phyloP scores from a whole-genome alignment of 441 rosid genomes.

The Manihot esculenta region DNA sequence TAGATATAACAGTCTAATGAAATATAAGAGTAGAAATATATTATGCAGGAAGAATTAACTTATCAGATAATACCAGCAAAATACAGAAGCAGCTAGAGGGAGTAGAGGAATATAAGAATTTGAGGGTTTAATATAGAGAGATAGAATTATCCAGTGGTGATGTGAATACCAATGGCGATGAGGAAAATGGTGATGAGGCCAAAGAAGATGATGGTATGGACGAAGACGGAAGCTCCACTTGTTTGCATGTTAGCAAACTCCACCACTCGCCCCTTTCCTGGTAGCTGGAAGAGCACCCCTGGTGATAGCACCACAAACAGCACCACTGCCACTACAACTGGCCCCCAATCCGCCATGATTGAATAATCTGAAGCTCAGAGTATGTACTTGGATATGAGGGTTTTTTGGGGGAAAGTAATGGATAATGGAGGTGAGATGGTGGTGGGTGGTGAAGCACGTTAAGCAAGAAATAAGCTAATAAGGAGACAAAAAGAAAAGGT shows the following conservation, averaged over 20 bases:
- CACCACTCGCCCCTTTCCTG: constrained; percentile 52
- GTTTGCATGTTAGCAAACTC: constrained; percentile 63
- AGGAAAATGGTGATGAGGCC: constrained; percentile 62
- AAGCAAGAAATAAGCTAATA: too few species aligned
- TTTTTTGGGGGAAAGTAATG: background rate
- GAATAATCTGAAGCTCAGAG: too few species aligned
- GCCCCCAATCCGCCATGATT: constrained; percentile 57
- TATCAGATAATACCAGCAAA: too few species aligned
- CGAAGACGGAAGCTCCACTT: constrained; percentile 52
- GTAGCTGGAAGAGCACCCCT: constrained; percentile 65
- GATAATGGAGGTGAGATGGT: too few species aligned
- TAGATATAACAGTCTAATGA: too few species aligned
- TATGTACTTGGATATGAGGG: background rate
- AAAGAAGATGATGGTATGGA: constrained; percentile 64
- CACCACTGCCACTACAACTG: constrained; percentile 51
- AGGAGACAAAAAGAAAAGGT: too few species aligned
- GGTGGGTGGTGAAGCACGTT: too few species aligned
- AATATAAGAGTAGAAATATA: too few species aligned
- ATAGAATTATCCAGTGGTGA: constrained; percentile 36
- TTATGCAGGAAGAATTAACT: too few species aligned
- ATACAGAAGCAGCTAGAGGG: too few species aligned
- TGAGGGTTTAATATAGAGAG: too few species aligned
- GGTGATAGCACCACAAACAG: constrained; percentile 61
- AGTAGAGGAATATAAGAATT: too few species aligned
- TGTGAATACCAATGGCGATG: constrained; percentile 59